Percentiles rank a stretch among this genome's conserved stretches.
Conservation (phyloP, 2,329 filamentous ascomycete species). For the Cordyceps cateniannulata region DNA sequence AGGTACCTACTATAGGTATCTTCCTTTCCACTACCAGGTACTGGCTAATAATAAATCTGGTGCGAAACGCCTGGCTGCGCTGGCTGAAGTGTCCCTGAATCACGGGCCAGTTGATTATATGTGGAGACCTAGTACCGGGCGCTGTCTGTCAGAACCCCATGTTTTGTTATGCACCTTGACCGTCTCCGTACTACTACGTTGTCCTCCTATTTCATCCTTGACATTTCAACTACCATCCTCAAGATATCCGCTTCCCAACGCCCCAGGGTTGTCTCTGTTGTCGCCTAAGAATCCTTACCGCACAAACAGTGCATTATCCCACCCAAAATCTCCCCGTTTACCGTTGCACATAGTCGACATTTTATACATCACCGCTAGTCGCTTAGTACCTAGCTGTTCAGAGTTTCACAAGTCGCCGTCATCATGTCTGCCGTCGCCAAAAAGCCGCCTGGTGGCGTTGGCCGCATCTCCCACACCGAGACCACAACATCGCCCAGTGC, state of each 20-base stretch:
- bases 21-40: neutral
- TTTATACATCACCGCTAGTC: slow-evolving; percentile 7
- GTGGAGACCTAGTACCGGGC: slow-evolving; percentile 8
- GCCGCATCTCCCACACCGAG: slow-evolving; percentile 37
- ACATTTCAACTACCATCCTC: neutral
- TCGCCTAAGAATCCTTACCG: slow-evolving; percentile 6
- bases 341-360: neutral
- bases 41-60: neutral
- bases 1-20: too few species aligned
- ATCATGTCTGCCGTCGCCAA: slow-evolving; percentile 48
- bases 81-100: slow-evolving; percentile 5
- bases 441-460: slow-evolving; percentile 45
- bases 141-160: slow-evolving; percentile 12
- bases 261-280: neutral
- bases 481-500: slow-evolving; percentile 26
- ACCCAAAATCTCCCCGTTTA: neutral
- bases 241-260: neutral
- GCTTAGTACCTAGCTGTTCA: slow-evolving; percentile 2
- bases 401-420: neutral
- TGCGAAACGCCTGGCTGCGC: neutral
- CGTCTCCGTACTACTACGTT: slow-evolving; percentile 1
- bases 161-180: slow-evolving; percentile 8
- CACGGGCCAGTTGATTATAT: slow-evolving; percentile 6
- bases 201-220: slow-evolving; percentile 12
- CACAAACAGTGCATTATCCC: slow-evolving; percentile 2